These are phyloP conservation scores for Rosa lucieae DNA, from an alignment of 306 rosid species.

Conservation along the genomic window DNA sequence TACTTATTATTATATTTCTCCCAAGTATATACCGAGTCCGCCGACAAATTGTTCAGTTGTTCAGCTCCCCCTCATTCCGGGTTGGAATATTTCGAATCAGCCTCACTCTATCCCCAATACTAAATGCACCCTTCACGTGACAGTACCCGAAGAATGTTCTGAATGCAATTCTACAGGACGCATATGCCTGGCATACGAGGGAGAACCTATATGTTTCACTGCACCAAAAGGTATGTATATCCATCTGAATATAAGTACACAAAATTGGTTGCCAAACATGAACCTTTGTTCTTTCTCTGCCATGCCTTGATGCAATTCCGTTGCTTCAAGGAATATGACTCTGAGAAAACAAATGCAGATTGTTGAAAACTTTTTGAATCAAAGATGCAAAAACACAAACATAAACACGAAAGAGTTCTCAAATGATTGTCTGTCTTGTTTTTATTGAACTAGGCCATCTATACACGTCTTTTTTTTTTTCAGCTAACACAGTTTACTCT, in stretches of 20 bases:
- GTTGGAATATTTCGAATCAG: background rate
- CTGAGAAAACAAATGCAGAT: background rate
- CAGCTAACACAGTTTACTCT: constrained; percentile 10
- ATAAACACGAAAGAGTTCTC: background rate
- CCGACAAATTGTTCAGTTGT: background rate
- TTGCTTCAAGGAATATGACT: background rate
- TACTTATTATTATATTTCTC: background rate
- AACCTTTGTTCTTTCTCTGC: background rate
- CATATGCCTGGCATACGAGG: no score
- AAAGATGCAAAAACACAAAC: background rate
- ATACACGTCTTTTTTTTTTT: background rate
- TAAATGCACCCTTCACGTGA: rapidly evolving
- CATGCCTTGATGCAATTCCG: background rate
- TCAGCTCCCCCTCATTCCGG: background rate
- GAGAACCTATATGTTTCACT: background rate
- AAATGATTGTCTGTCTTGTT: background rate
- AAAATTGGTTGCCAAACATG: background rate
- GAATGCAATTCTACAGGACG: rapidly evolving
- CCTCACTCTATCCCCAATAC: rapidly evolving
- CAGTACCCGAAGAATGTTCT: rapidly evolving
- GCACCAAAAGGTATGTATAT: background rate
- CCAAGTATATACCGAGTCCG: background rate
- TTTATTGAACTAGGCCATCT: background rate
- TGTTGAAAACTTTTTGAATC: background rate
- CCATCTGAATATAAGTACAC: background rate